phyloP scores from a whole-genome alignment of 2,329 filamentous ascomycete genomes.

The Tympanopsis confertula region DNA sequence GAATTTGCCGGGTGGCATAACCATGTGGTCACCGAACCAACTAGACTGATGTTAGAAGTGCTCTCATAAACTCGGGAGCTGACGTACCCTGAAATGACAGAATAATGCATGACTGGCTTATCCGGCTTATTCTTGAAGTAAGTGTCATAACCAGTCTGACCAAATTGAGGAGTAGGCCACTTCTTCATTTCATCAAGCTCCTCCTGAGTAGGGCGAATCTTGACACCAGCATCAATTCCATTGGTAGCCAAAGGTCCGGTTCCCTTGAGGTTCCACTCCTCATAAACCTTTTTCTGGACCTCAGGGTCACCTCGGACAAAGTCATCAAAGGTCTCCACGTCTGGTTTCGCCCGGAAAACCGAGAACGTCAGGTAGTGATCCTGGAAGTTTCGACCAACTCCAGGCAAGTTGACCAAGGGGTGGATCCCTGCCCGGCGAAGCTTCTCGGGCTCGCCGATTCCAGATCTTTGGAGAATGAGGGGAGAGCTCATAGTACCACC shows the following conservation, averaged over 20 bases:
- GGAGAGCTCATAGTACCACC: constrained; percentile 65
- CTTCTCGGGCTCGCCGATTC: constrained; percentile 63
- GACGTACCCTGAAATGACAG: constrained; percentile 58
- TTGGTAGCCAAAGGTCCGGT: constrained; percentile 70
- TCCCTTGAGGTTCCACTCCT: constrained; percentile 70
- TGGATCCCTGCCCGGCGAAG: constrained; percentile 57
- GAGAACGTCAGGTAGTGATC: constrained; percentile 66
- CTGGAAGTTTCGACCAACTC: constrained; percentile 67
- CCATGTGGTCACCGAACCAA: constrained; percentile 34
- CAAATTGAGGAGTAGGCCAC: constrained; percentile 65
- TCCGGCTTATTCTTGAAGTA: constrained; percentile 79
- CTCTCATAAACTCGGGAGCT: constrained; percentile 38
- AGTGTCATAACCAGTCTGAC: constrained; percentile 59
- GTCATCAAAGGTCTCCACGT: constrained; percentile 69
- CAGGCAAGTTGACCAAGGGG: constrained; percentile 58
- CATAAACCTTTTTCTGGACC: constrained; percentile 60
- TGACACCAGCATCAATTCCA: constrained; percentile 70
- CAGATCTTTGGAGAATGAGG: constrained; percentile 64
- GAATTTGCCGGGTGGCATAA: constrained; percentile 65
- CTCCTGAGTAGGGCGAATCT: constrained; percentile 58
- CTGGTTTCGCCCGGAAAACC: constrained; percentile 60
- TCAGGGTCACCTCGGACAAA: constrained; percentile 65
- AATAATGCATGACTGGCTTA: constrained; percentile 81
- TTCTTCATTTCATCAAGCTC: constrained; percentile 58
- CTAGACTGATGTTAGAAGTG: constrained; percentile 6